phyloP scores from a whole-genome alignment of 2,329 filamentous ascomycete species.

The Colletotrichum tropicicola region DNA sequence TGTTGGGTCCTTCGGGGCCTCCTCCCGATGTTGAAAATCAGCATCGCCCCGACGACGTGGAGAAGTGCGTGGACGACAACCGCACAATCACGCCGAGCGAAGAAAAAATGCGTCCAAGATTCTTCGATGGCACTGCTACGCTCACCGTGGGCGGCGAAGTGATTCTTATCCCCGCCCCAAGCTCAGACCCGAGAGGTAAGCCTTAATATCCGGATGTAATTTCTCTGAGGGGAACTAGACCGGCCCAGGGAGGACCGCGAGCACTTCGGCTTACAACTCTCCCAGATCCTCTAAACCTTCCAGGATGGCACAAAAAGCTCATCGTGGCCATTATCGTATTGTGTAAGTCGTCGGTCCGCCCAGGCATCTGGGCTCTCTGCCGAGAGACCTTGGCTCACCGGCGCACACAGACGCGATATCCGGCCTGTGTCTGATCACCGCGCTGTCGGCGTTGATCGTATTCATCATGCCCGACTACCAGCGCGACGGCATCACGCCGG shows the following conservation, averaged over 20 bases:
- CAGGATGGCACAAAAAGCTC: constrained; percentile 35
- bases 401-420: constrained; percentile 9
- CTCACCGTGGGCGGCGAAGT: constrained; percentile 15
- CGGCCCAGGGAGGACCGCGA: background rate
- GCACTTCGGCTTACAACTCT: background rate
- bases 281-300: constrained; percentile 38
- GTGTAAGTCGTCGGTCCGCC: background rate
- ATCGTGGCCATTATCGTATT: constrained; percentile 32
- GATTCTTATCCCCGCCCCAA: constrained; percentile 35
- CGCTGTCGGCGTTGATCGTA: constrained; percentile 31
- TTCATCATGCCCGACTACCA: constrained; percentile 33
- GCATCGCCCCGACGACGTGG: background rate
- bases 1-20: background rate
- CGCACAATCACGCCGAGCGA: background rate
- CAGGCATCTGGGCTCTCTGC: background rate
- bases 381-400: background rate
- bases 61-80: background rate
- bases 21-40: background rate
- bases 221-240: background rate
- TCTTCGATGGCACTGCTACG: constrained; percentile 20
- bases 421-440: constrained; percentile 31
- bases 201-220: background rate
- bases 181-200: constrained; percentile 34
- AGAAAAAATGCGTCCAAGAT: background rate
- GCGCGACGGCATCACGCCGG: constrained; percentile 23